Evolutionary conservation across 805 yeast genomes (phyloP).

Genomic region (Hanseniaspora mollemarum): DNA sequence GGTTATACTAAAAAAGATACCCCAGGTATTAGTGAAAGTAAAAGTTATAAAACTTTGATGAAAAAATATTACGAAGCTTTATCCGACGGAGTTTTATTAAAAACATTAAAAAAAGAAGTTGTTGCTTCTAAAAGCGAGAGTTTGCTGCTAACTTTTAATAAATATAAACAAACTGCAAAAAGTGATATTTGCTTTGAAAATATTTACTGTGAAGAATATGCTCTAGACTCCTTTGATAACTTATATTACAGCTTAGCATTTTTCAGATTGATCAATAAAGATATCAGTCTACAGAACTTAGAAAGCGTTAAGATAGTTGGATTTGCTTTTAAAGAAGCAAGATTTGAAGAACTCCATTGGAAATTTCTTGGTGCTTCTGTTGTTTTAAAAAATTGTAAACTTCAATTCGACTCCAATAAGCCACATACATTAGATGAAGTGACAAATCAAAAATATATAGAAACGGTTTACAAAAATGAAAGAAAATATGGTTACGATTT

Average conservation of each 20-base stretch:
- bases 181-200: background rate
- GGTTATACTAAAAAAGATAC: conserved; percentile 5
- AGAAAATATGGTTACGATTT: background rate
- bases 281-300: background rate
- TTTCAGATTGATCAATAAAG: background rate
- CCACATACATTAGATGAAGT: background rate
- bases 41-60: conserved; percentile 1
- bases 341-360: conserved; percentile 8
- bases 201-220: background rate
- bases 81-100: background rate
- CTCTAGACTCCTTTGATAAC: conserved; percentile 10
- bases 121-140: background rate
- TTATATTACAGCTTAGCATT: conserved; percentile 1
- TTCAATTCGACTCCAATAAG: background rate
- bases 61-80: background rate
- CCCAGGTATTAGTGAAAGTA: conserved; percentile 1
- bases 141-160: background rate
- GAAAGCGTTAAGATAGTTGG: background rate
- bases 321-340: conserved; percentile 6
- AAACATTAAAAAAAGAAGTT: background rate
- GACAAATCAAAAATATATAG: background rate
- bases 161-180: background rate
- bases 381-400: background rate
- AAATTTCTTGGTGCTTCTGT: background rate
- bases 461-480: background rate